Conservation (phyloP, 2,329 filamentous ascomycete species). For the Trichoderma endophyticum region DNA sequence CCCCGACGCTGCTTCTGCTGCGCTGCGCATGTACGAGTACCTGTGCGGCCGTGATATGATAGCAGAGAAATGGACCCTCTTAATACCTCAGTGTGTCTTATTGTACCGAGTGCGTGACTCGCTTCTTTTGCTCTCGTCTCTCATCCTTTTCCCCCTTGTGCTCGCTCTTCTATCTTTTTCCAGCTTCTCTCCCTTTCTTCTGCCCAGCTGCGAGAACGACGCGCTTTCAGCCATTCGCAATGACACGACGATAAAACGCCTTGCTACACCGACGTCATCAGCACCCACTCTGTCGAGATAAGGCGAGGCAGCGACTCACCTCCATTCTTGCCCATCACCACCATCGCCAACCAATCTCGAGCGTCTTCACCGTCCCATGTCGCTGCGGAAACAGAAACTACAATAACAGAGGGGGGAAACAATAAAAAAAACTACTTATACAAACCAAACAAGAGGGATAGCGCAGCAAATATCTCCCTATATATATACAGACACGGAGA, state of each 20-base stretch:
- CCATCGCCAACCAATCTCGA: not conserved
- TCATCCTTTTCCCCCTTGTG: not conserved
- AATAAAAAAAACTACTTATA: not conserved
- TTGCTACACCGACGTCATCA: conserved; percentile 16
- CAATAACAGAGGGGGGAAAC: not conserved
- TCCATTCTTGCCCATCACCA: not conserved
- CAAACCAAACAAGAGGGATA: not conserved
- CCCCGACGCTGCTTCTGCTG: not conserved
- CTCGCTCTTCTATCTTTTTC: not conserved
- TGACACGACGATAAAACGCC: not conserved
- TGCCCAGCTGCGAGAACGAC: not conserved
- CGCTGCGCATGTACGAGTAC: not conserved
- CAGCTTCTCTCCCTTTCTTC: not conserved
- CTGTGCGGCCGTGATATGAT: not conserved
- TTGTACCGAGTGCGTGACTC: not conserved
- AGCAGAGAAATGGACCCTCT: conserved; percentile 1
- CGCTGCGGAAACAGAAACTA: not conserved
- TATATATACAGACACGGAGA: not conserved
- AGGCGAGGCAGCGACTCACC: not conserved
- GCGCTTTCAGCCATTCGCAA: not conserved
- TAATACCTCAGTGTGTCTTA: conserved; percentile 7
- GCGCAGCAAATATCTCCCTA: not conserved
- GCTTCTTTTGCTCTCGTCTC: not conserved
- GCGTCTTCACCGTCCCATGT: not conserved
- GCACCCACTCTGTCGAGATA: conserved; percentile 12